Evolutionary conservation across 163 green algal genomes (phyloP).

Genomic region (Chlorella variabilis): DNA sequence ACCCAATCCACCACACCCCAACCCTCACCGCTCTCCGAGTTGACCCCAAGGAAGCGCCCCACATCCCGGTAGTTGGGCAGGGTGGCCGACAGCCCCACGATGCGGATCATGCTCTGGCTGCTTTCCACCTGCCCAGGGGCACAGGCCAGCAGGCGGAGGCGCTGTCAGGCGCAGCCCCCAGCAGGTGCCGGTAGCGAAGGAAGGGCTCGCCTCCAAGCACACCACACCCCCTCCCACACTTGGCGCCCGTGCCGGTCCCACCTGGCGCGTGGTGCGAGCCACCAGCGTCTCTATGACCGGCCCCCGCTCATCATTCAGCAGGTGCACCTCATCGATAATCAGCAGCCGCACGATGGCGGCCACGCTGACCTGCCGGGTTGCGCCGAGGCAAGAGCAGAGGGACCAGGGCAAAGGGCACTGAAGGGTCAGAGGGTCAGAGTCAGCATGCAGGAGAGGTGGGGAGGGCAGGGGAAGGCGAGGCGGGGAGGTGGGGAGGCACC

Average conservation of each 20-base stretch:
- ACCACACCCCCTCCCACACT: too few species aligned
- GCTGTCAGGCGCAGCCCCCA: too few species aligned
- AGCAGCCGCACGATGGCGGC: slow-evolving; percentile 87
- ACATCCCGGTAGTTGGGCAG: slow-evolving; percentile 98
- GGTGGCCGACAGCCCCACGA: slow-evolving; percentile 97
- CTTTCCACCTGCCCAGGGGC: slow-evolving; percentile 81
- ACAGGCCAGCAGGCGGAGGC: too few species aligned
- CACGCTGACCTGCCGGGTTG: slow-evolving; percentile 56
- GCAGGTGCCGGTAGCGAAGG: too few species aligned
- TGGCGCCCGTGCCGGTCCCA: too few species aligned
- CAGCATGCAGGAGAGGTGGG: too few species aligned
- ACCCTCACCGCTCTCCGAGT: slow-evolving; percentile 50
- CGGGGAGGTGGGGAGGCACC: background rate
- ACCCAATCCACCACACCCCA: background rate
- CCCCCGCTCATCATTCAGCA: slow-evolving; percentile 97
- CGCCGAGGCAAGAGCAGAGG: too few species aligned
- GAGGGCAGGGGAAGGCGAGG: too few species aligned
- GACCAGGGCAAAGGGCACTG: too few species aligned
- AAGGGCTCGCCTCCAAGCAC: too few species aligned
- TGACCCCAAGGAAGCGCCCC: slow-evolving; percentile 87
- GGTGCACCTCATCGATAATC: slow-evolving; percentile 98
- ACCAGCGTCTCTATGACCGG: slow-evolving; percentile 98
- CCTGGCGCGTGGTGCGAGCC: slow-evolving; percentile 90
- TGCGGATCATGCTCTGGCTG: slow-evolving; percentile 90
- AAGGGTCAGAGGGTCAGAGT: too few species aligned